phyloP scores from a whole-genome alignment of 2,329 filamentous ascomycete species.

The Venturia pyrina region DNA sequence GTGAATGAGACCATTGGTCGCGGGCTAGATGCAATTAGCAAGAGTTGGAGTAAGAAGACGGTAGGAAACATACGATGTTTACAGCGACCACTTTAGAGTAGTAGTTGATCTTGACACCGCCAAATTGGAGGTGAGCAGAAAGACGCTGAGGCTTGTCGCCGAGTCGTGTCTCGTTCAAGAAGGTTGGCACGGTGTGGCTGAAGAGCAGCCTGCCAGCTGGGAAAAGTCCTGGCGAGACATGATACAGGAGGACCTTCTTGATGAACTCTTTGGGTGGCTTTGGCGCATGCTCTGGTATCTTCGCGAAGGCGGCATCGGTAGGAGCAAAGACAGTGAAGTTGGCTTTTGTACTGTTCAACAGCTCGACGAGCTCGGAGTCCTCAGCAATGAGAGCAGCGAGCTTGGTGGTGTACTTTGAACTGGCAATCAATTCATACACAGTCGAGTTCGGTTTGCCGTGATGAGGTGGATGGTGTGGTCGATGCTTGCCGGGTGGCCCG shows the following conservation, averaged over 20 bases:
- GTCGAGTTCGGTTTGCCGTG: slow-evolving; percentile 48
- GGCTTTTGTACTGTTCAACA: slow-evolving; percentile 62
- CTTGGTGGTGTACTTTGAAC: slow-evolving; percentile 65
- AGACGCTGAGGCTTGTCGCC: slow-evolving; percentile 61
- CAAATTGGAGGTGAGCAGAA: slow-evolving; percentile 50
- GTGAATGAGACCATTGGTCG: slow-evolving; percentile 74
- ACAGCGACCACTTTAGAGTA: slow-evolving; percentile 59
- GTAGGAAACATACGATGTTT: slow-evolving; percentile 51
- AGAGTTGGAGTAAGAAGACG: background rate
- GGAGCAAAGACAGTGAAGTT: slow-evolving; percentile 81
- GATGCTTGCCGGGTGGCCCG: slow-evolving; percentile 12
- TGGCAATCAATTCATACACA: slow-evolving; percentile 69
- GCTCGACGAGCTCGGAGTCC: slow-evolving; percentile 58
- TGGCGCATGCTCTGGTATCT: slow-evolving; percentile 43
- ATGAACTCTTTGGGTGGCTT: slow-evolving; percentile 63
- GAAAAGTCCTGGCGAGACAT: slow-evolving; percentile 59
- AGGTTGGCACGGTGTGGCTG: slow-evolving; percentile 65
- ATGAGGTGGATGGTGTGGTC: slow-evolving; percentile 23
- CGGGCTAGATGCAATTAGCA: slow-evolving; percentile 38
- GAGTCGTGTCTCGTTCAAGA: slow-evolving; percentile 48
- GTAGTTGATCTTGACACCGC: slow-evolving; percentile 66
- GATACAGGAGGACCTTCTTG: slow-evolving; percentile 62
- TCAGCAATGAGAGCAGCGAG: slow-evolving; percentile 67
- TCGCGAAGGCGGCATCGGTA: slow-evolving; percentile 64
- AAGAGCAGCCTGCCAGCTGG: slow-evolving; percentile 55